These are phyloP conservation scores for Digitaria exilis DNA, from an alignment of 202 grass and related monocot species.

Conservation along the genomic window DNA sequence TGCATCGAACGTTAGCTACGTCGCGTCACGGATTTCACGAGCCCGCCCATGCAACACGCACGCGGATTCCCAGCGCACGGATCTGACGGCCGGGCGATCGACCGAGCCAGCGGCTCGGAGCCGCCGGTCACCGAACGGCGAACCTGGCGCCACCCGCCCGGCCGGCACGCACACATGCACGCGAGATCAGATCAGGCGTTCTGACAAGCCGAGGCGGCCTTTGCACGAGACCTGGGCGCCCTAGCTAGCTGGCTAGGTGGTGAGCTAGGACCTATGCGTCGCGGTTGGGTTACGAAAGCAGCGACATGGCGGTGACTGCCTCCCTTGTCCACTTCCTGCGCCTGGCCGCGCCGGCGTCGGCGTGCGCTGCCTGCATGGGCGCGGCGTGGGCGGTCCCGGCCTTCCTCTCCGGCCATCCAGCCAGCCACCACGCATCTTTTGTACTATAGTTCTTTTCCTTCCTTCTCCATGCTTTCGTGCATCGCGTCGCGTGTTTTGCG, in stretches of 20 bases:
- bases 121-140: neutral
- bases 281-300: slow-evolving; percentile 29
- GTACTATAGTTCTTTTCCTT: neutral
- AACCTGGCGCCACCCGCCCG: neutral
- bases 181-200: neutral
- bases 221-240: neutral
- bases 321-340: slow-evolving; percentile 39
- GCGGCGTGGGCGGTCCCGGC: slow-evolving; percentile 7
- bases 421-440: neutral
- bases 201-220: neutral
- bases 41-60: neutral
- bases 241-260: neutral
- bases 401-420: neutral
- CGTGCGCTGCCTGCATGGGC: slow-evolving; percentile 35
- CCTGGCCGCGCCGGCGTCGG: neutral
- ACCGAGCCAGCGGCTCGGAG: neutral
- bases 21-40: neutral
- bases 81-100: neutral
- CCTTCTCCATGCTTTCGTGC: neutral
- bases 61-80: neutral
- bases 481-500: slow-evolving; percentile 29
- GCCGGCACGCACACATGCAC: neutral
- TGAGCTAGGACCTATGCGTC: no score
- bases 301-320: slow-evolving; percentile 43
- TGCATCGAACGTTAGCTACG: no score